Percentiles rank a stretch among this genome's conserved stretches.
phyloP scores from a whole-genome alignment of 2,329 filamentous ascomycete genomes.

The Laburnicola sp. region DNA sequence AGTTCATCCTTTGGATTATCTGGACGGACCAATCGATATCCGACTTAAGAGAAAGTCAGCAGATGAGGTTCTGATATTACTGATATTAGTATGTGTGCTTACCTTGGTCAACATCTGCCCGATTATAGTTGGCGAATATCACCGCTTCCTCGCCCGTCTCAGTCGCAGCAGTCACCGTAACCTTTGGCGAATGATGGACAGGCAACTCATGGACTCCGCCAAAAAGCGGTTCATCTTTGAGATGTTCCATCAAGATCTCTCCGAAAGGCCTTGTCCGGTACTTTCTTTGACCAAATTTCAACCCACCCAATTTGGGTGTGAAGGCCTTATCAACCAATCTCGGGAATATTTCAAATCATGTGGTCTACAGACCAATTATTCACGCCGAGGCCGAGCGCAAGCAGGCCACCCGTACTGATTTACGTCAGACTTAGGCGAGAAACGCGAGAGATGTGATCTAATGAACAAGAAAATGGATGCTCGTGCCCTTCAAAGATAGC shows the following conservation, averaged over 20 bases:
- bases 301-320: slow-evolving; percentile 36
- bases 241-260: slow-evolving; percentile 31
- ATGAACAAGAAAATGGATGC: too few relatives aligned
- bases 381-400: slow-evolving; percentile 49
- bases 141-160: slow-evolving; percentile 46
- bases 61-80: not conserved
- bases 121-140: slow-evolving; percentile 53
- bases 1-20: slow-evolving; percentile 14
- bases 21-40: slow-evolving; percentile 10
- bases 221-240: slow-evolving; percentile 34
- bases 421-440: too few relatives aligned
- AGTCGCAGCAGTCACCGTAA: slow-evolving; percentile 47
- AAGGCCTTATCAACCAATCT: slow-evolving; percentile 48
- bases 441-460: too few relatives aligned
- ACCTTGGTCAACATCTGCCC: slow-evolving; percentile 39
- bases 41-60: slow-evolving; percentile 1
- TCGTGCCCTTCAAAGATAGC: not conserved
- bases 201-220: slow-evolving; percentile 29
- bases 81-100: not conserved
- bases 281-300: slow-evolving; percentile 16
- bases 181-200: slow-evolving; percentile 26
- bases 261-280: slow-evolving; percentile 46
- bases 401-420: slow-evolving; percentile 48
- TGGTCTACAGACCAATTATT: slow-evolving; percentile 43
- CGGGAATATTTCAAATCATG: slow-evolving; percentile 47